Evolutionary conservation across 176 grass and related monocot genomes (phyloP).

Genomic region (Cocos nucifera): DNA sequence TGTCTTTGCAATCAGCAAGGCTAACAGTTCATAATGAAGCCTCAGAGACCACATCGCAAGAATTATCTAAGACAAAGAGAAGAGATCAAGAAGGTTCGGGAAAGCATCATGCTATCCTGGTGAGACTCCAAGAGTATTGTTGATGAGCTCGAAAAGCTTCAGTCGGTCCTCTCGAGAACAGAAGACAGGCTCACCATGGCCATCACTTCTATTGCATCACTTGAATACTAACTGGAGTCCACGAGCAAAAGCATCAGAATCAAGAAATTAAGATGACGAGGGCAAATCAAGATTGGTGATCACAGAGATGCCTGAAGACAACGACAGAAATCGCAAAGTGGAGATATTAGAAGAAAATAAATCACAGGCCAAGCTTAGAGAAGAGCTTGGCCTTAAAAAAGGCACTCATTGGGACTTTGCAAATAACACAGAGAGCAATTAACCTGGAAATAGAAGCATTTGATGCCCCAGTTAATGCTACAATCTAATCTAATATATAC

Average conservation of each 20-base stretch:
- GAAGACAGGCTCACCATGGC: constrained; percentile 26
- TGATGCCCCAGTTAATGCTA: constrained; percentile 11
- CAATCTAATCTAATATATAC: neutral
- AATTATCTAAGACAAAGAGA: constrained; percentile 9
- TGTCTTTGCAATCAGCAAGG: no score
- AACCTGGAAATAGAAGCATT: constrained; percentile 28
- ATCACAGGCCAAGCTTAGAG: constrained; percentile 21
- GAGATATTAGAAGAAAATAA: constrained; percentile 15
- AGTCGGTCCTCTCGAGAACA: constrained; percentile 19
- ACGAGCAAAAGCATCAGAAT: constrained; percentile 6
- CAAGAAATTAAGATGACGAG: constrained; percentile 24
- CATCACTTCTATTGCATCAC: constrained; percentile 11
- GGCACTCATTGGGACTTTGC: constrained; percentile 25
- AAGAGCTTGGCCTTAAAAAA: constrained; percentile 21
- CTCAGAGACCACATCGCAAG: neutral
- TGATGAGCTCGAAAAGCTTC: constrained; percentile 34
- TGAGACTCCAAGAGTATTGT: constrained; percentile 15
- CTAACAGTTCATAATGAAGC: no score
- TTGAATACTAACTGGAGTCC: constrained; percentile 31
- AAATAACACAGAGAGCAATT: constrained; percentile 26
- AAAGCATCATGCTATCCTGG: constrained; percentile 22
- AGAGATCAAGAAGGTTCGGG: constrained; percentile 27
- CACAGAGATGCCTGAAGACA: constrained; percentile 17
- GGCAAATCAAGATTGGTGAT: constrained; percentile 7
- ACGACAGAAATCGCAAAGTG: neutral